Evolutionary conservation across 169 alveolate genomes (phyloP).

Genomic region (Cryptosporidium meleagridis): DNA sequence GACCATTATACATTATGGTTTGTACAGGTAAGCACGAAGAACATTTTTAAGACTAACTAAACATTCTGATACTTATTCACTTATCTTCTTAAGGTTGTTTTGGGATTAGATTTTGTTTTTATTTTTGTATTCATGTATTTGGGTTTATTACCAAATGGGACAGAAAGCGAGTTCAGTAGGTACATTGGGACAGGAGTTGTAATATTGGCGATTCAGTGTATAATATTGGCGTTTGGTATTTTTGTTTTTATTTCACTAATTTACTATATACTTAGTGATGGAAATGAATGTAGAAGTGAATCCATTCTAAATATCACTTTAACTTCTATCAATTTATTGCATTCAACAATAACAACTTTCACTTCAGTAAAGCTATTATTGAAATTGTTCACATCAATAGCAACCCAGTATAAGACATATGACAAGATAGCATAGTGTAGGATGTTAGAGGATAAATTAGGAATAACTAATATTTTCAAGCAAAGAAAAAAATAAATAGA

Average conservation of each 20-base stretch:
- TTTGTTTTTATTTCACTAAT: constrained; percentile 33
- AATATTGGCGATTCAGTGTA: constrained; percentile 42
- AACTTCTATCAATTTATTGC: constrained; percentile 35
- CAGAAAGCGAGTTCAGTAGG: constrained; percentile 27
- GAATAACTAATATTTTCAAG: background rate
- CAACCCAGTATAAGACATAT: constrained; percentile 57
- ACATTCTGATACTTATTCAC: background rate
- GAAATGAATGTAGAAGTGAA: constrained; percentile 27
- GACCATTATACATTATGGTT: constrained; percentile 49
- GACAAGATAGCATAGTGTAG: constrained; percentile 8
- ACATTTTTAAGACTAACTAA: background rate
- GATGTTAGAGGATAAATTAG: background rate
- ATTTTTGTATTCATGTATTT: constrained; percentile 64
- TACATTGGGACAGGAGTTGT: constrained; percentile 52
- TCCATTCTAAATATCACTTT: constrained; percentile 30
- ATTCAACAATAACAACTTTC: constrained; percentile 56
- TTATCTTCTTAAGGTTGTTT: constrained; percentile 8
- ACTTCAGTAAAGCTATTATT: constrained; percentile 42
- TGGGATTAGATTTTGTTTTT: constrained; percentile 32
- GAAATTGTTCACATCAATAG: constrained; percentile 39
- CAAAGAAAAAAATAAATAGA: background rate
- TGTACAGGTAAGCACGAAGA: constrained; percentile 36
- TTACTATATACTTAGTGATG: background rate
- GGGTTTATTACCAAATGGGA: constrained; percentile 48
- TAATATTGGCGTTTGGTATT: constrained; percentile 48